Evolutionary conservation across 768 basidiomycete genomes (phyloP), one percentile per base, ranked within the genome.

Genomic region (Amanita rubescens): DNA sequence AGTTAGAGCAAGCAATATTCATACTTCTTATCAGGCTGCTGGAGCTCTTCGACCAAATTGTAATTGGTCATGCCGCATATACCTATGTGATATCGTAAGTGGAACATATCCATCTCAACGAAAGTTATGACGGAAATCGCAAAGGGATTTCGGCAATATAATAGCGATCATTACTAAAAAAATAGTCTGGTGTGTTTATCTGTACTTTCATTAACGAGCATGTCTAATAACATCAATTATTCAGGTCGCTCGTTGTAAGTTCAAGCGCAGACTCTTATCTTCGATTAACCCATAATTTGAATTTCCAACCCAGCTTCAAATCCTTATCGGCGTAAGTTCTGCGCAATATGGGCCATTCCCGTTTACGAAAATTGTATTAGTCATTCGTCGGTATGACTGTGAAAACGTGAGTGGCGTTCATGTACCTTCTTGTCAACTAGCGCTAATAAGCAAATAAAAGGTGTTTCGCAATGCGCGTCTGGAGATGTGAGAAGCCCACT

Each of bases 401-500:
- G 34, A 81, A 80, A 68, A 62, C 69, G 81, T 82, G 53, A 44
- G 78, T 67, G 24, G 3, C 10, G 38, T 32, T 24, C 3, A 34
- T 42, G 22, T 42, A 15, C 17, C 20, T 43, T 48, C 27, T 38
- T 33, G 25, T 43, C 32, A 50, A 32, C 20, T 2, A 42, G 14
- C 8, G 8, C 57, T 14, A 32, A 24, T 45, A 22, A 15, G 7
- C 14, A 20, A 20, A 20, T 24, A 8, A 27, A 48, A 84, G 81
- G 35, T 72, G 74, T 46, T 84, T 82, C 54, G 71, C 78, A 1
- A 68, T 82, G 65, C 77, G 82, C 12, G 81, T 84, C 11, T 84
- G 80, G 80, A 66, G 80, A 64, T 84, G 82, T 82, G 64, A 58
- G 68, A 45, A 35, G 19, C 11, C 33, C 15, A 15, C n/a, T 30